phyloP scores from a whole-genome alignment of 2,329 filamentous ascomycete species.

The Teratosphaeria destructans region DNA sequence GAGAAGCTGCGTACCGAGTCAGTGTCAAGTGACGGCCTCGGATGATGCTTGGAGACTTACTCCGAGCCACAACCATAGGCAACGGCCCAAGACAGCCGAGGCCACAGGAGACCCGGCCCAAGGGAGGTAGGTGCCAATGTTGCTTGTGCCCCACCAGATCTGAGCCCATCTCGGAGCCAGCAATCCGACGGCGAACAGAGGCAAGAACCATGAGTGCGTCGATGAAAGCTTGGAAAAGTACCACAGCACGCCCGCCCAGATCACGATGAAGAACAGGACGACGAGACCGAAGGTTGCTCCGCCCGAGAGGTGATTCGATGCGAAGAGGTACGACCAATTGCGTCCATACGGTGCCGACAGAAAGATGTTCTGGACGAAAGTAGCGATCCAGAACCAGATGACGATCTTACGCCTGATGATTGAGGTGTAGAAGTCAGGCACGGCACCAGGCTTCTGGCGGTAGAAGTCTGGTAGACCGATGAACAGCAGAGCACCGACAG shows the following conservation, averaged over 20 bases:
- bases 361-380: slow-evolving; percentile 55
- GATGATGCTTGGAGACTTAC: background rate
- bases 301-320: slow-evolving; percentile 42
- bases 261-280: slow-evolving; percentile 41
- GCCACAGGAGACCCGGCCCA: slow-evolving; percentile 48
- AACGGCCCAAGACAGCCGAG: slow-evolving; percentile 42
- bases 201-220: slow-evolving; percentile 55
- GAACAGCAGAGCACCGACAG: slow-evolving; percentile 45
- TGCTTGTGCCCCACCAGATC: slow-evolving; percentile 52
- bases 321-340: slow-evolving; percentile 57
- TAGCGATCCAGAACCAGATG: slow-evolving; percentile 41
- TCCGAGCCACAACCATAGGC: slow-evolving; percentile 57
- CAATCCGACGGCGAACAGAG: slow-evolving; percentile 57
- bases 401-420: slow-evolving; percentile 54
- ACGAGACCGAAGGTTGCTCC: slow-evolving; percentile 51
- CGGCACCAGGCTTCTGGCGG: slow-evolving; percentile 51
- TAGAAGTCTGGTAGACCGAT: slow-evolving; percentile 58
- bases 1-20: slow-evolving; percentile 30
- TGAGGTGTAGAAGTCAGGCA: slow-evolving; percentile 55
- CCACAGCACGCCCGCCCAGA: slow-evolving; percentile 47
- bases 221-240: slow-evolving; percentile 46
- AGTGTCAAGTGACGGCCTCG: background rate
- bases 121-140: slow-evolving; percentile 51
- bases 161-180: slow-evolving; percentile 57
- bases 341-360: slow-evolving; percentile 55